A percentile compares a stretch with the other conserved stretches of the same genome.
Conservation (phyloP, 2,329 filamentous ascomycete species). For the Aspergillus sp. region DNA sequence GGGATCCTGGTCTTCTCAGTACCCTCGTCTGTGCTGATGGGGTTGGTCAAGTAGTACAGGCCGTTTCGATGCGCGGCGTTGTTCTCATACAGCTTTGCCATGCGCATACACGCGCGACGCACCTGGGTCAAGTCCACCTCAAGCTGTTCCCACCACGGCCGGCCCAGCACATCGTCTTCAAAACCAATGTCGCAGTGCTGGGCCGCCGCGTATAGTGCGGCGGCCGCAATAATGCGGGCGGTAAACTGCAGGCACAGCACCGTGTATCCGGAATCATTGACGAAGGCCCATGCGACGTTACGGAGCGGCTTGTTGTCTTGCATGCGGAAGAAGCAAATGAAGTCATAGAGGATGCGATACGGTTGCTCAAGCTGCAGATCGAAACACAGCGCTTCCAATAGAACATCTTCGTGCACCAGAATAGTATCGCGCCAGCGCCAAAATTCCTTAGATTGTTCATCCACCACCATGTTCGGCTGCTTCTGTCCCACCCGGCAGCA, state of each 20-base stretch:
- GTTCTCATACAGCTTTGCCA: conserved; percentile 60
- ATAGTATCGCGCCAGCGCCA: conserved; percentile 98
- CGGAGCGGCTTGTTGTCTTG: conserved; percentile 79
- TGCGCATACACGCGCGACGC: conserved; percentile 70
- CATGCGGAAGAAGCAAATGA: conserved; percentile 71
- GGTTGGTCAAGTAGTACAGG: conserved; percentile 46
- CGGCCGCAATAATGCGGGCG: conserved; percentile 78
- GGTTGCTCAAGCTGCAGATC: conserved; percentile 89
- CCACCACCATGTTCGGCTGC: conserved; percentile 82
- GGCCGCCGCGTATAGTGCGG: conserved; percentile 83
- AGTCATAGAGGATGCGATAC: conserved; percentile 79
- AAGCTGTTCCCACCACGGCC: conserved; percentile 84
- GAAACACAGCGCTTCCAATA: conserved; percentile 90
- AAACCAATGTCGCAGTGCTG: conserved; percentile 73
- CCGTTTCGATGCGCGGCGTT: conserved; percentile 46
- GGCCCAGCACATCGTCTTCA: conserved; percentile 69
- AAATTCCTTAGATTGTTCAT: conserved; percentile 97
- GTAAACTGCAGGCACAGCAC: conserved; percentile 79
- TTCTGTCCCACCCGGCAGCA: conserved; percentile 95
- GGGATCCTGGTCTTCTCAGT: conserved; percentile 42
- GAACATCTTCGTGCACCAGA: conserved; percentile 84
- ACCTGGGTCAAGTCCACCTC: conserved; percentile 72
- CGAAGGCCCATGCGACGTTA: conserved; percentile 88
- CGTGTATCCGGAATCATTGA: conserved; percentile 87
- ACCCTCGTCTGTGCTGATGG: conserved; percentile 35